phyloP scores from a whole-genome alignment of 73 alveolate species.

The Paramecium biaurelia region DNA sequence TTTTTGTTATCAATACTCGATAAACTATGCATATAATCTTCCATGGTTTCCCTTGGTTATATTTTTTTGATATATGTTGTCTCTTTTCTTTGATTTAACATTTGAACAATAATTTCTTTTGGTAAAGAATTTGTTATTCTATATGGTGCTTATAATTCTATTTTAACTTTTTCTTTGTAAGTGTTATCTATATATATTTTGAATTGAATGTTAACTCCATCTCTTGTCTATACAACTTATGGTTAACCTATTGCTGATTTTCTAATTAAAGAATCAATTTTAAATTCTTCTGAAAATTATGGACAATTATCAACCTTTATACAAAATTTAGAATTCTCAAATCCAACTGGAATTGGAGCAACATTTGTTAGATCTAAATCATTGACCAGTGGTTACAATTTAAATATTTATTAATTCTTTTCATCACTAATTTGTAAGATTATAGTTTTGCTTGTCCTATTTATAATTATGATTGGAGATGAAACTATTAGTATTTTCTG shows the following conservation, averaged over 20 bases:
- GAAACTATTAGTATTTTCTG: background rate
- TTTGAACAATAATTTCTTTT: background rate
- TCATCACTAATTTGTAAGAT: background rate
- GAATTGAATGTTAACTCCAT: background rate
- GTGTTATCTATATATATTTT: background rate
- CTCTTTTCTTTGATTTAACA: background rate
- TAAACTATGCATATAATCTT: background rate
- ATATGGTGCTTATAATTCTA: background rate
- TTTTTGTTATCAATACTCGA: background rate
- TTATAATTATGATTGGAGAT: background rate
- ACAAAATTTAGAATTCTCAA: background rate
- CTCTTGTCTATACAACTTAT: background rate
- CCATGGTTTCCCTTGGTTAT: background rate
- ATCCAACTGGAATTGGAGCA: background rate
- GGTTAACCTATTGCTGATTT: background rate
- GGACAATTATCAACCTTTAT: background rate
- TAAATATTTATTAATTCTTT: background rate
- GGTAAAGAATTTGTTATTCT: background rate
- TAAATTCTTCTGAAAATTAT: background rate
- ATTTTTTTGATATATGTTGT: background rate
- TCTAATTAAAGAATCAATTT: background rate
- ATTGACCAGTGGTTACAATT: background rate
- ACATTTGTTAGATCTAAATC: background rate
- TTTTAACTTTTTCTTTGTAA: background rate
- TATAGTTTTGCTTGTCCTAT: background rate